These are phyloP conservation scores for Thalassiosira mediterranea DNA, from an alignment of 352 stramenopile genomes.

Conservation along the genomic window DNA sequence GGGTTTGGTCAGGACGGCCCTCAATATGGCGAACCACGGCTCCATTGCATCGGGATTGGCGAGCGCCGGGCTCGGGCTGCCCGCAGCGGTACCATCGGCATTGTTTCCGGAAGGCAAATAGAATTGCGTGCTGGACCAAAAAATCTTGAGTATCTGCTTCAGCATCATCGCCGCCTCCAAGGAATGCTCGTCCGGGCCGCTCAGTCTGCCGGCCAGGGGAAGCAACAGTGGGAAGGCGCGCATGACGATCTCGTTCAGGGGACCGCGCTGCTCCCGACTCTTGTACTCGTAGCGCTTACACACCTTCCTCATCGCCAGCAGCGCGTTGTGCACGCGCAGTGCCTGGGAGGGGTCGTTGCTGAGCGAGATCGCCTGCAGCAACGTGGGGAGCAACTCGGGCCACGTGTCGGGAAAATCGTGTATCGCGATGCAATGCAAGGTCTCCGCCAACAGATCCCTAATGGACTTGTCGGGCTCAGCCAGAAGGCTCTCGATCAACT, in stretches of 20 bases:
- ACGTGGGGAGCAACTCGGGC: conserved; percentile 88
- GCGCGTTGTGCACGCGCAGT: conserved; percentile 86
- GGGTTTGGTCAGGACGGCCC: conserved; percentile 88
- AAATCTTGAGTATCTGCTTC: conserved; percentile 96
- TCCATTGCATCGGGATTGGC: conserved; percentile 88
- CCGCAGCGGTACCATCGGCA: conserved; percentile 31
- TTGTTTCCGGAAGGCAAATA: conserved; percentile 84
- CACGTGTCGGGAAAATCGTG: conserved; percentile 95
- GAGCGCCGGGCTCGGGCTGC: conserved; percentile 69
- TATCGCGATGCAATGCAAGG: conserved; percentile 91
- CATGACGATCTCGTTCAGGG: conserved; percentile 92
- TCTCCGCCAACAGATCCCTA: conserved; percentile 92
- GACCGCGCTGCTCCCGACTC: conserved; percentile 88
- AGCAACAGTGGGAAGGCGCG: conserved; percentile 92
- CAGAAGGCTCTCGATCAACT: conserved; percentile 85
- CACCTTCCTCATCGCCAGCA: conserved; percentile 93
- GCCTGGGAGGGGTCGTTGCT: conserved; percentile 60
- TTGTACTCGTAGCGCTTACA: conserved; percentile 99
- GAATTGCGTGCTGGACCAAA: conserved; percentile 96
- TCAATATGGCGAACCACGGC: conserved; percentile 92
- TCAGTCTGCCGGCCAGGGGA: conserved; percentile 89
- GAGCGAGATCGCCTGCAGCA: conserved; percentile 86
- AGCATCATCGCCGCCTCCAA: conserved; percentile 93
- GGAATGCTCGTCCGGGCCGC: conserved; percentile 76
- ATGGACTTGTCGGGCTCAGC: conserved; percentile 89